Conservation (phyloP, 2,329 filamentous ascomycete genomes). For the Claviceps capensis region DNA sequence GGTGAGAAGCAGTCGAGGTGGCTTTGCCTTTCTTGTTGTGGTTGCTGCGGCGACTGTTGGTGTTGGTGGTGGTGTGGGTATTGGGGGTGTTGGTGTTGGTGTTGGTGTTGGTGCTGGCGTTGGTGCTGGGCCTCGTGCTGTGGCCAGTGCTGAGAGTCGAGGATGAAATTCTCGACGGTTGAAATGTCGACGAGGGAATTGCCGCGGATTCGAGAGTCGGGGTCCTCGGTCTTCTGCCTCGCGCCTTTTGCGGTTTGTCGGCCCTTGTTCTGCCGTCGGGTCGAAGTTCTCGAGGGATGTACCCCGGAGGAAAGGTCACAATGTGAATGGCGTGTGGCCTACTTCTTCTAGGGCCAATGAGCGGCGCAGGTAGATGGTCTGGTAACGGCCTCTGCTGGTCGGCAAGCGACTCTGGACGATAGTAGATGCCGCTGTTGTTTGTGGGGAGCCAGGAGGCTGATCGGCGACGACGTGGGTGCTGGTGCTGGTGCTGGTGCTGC, state of each 20-base stretch:
- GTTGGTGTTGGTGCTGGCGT: slow-evolving; percentile 16
- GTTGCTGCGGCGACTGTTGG: slow-evolving; percentile 19
- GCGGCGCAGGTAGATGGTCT: slow-evolving; percentile 20
- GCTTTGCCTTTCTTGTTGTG: slow-evolving; percentile 12
- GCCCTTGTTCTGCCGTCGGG: slow-evolving; percentile 4
- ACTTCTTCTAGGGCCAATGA: slow-evolving; percentile 25
- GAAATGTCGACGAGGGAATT: neutral
- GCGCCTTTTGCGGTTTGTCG: neutral
- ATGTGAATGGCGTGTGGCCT: slow-evolving; percentile 29
- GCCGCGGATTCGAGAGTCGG: neutral
- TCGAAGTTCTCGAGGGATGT: slow-evolving; percentile 31
- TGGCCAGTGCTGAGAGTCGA: neutral
- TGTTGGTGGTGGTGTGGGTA: slow-evolving; percentile 18
- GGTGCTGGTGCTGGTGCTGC: neutral
- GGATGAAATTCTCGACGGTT: neutral
- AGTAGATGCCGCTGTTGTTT: slow-evolving; percentile 5
- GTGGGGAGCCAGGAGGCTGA: slow-evolving; percentile 4
- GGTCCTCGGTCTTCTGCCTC: slow-evolving; percentile 1
- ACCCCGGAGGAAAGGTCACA: slow-evolving; percentile 27
- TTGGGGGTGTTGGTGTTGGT: slow-evolving; percentile 31
- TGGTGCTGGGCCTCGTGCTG: slow-evolving; percentile 4
- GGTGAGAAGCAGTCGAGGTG: slow-evolving; percentile 2
- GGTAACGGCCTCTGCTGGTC: slow-evolving; percentile 1
- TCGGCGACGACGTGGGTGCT: slow-evolving; percentile 1
- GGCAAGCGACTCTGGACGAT: slow-evolving; percentile 5